Base-by-base conservation (phyloP, 495 filamentous ascomycete genomes). In the Mytilinidion resinicola region DNA sequence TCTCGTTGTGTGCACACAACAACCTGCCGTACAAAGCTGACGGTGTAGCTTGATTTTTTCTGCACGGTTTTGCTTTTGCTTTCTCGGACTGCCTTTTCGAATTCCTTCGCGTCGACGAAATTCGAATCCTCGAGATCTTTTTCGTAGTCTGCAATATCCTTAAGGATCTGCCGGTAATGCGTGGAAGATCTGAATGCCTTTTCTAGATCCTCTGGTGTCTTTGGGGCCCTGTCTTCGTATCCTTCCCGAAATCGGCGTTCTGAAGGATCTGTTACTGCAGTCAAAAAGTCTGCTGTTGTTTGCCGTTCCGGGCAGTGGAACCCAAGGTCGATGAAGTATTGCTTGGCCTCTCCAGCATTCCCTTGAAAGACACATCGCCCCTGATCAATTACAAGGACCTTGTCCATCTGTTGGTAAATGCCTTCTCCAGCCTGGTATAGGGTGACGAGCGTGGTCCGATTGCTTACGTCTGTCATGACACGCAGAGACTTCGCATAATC, bases 401-500 rank as follows among this genome's bases (percentile, higher is more conserved):
- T 88, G 67, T 89, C 85, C 84, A 92, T 88, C 3, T 88, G 74
- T 63, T 91, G 80, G 67, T 90, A 92, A 61, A 91, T 91, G 36
- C 82, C 86, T 68, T 93, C 84, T 51, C 89, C 86, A 1, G 88
- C 88, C 67, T 93, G 89, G 72, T 93, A 93, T 1, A 93, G 74
- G 1, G 89, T 92, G 19, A 90, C 89, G 35, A 95, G 77, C 0
- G 88, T 91, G 5, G 89, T 93, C 11, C 85, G 82, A 64, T 89
- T 81, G 65, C 80, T 87, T 55, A 93, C 82, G 57, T 90, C 87
- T 19, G 90, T 92, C 82, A 93, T 89, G 61, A 89, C 85, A 11
- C 88, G 81, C 36, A 92, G 71, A 0, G 85, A 87, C 57, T 82
- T 86, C 17, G 86, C 86, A 62, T 88, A 92, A 67, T 92, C 88